phyloP scores from a whole-genome alignment of 2,329 filamentous ascomycete species.

The Karstenula rhodostoma region DNA sequence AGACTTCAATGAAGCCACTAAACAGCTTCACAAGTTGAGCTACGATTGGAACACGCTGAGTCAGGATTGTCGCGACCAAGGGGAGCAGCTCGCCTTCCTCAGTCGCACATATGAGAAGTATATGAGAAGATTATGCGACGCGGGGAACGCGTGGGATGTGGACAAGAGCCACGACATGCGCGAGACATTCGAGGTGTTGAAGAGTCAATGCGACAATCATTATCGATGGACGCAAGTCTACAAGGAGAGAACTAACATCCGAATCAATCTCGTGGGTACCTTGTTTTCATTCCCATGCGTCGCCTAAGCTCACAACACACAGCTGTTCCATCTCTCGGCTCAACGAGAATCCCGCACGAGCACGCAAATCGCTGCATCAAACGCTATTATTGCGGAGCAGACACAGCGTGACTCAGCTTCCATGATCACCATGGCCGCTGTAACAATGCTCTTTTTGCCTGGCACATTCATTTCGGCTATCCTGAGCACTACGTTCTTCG shows the following conservation, averaged over 20 bases:
- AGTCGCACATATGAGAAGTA: constrained; percentile 22
- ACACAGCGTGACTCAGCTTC: constrained; percentile 35
- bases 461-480: constrained; percentile 32
- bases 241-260: constrained; percentile 29
- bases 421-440: constrained; percentile 38
- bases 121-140: neutral
- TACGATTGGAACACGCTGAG: constrained; percentile 31
- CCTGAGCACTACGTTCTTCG: constrained; percentile 29
- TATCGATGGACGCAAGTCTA: constrained; percentile 30
- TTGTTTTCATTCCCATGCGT: neutral
- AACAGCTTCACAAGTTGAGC: constrained; percentile 26
- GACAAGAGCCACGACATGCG: constrained; percentile 18
- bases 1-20: neutral
- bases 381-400: constrained; percentile 29
- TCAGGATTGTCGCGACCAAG: constrained; percentile 30
- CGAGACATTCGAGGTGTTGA: constrained; percentile 24
- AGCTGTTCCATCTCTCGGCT: constrained; percentile 34
- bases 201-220: constrained; percentile 29
- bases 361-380: constrained; percentile 29
- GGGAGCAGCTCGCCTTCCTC: constrained; percentile 28
- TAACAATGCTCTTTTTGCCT: constrained; percentile 36
- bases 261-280: constrained; percentile 32
- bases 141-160: constrained; percentile 14
- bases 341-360: constrained; percentile 26
- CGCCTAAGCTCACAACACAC: constrained; percentile 5